A percentile compares a stretch with the other conserved stretches of the same genome.
phyloP scores from a whole-genome alignment of 1,284 basidiomycete genomes.

The Naganishia albida region DNA sequence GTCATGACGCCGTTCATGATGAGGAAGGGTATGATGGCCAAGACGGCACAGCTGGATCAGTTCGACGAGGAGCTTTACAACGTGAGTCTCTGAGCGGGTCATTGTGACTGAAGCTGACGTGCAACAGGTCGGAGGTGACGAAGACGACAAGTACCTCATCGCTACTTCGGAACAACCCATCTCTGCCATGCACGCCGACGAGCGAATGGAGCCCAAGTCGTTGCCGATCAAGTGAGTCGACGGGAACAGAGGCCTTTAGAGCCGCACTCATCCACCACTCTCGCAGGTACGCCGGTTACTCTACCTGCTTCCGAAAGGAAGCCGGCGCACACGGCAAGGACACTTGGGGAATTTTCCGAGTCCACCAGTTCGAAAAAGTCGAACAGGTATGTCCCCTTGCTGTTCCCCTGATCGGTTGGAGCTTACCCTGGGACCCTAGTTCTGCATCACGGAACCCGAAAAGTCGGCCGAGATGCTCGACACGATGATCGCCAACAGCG shows the following conservation, averaged over 20 bases:
- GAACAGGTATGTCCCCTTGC: constrained; percentile 61
- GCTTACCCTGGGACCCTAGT: constrained; percentile 58
- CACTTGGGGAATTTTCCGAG: constrained; percentile 99
- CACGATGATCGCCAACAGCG: constrained; percentile 81
- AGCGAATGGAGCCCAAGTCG: constrained; percentile 93
- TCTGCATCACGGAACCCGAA: constrained; percentile 90
- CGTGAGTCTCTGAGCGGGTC: constrained; percentile 53
- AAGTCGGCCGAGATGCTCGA: constrained; percentile 95
- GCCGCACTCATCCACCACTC: background rate
- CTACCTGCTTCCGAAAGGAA: constrained; percentile 99
- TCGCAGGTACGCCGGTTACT: constrained; percentile 62
- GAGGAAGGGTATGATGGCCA: constrained; percentile 95
- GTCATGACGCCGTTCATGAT: constrained; percentile 98
- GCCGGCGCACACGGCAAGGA: constrained; percentile 95
- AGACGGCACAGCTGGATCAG: constrained; percentile 95
- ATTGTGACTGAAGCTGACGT: background rate
- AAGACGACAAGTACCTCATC: constrained; percentile 98
- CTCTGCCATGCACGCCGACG: constrained; percentile 90
- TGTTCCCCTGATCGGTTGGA: background rate
- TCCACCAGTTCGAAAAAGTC: constrained; percentile 99
- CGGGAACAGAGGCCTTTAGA: background rate
- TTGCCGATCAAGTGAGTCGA: constrained; percentile 79
- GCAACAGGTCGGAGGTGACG: constrained; percentile 73
- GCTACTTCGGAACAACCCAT: constrained; percentile 99
- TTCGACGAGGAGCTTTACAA: constrained; percentile 99